These are phyloP conservation scores for Amanita rubescens DNA, from an alignment of 768 basidiomycete species.

Conservation along the genomic window DNA sequence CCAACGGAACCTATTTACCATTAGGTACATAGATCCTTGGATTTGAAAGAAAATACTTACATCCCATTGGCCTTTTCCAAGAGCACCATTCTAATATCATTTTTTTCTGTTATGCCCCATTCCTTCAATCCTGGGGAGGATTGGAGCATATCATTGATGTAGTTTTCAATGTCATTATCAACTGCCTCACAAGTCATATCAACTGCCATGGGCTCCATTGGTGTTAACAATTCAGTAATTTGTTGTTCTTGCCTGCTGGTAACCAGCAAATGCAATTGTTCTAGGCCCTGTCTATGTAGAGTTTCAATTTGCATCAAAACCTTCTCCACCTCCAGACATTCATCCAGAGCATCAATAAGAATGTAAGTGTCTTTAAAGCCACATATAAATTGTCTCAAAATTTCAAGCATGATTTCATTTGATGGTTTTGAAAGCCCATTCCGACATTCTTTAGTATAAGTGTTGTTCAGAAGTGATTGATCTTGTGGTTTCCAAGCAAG, in stretches of 20 bases:
- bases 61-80: neutral
- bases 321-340: neutral
- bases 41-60: neutral
- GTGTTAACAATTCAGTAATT: neutral
- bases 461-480: neutral
- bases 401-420: neutral
- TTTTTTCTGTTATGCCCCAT: neutral
- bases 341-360: conserved; percentile 3
- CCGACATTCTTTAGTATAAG: neutral
- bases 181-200: neutral
- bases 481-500: neutral
- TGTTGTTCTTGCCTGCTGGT: neutral
- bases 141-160: neutral
- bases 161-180: neutral
- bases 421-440: neutral
- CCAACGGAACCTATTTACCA: neutral
- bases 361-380: neutral
- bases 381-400: neutral
- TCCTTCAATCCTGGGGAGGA: neutral
- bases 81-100: neutral
- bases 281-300: neutral
- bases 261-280: neutral
- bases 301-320: neutral
- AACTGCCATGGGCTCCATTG: neutral
- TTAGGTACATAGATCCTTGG: no score